A percentile compares a stretch with the other conserved stretches of the same genome.
Conservation (phyloP, 2,329 filamentous ascomycete genomes). For the Geosmithia morbida region DNA sequence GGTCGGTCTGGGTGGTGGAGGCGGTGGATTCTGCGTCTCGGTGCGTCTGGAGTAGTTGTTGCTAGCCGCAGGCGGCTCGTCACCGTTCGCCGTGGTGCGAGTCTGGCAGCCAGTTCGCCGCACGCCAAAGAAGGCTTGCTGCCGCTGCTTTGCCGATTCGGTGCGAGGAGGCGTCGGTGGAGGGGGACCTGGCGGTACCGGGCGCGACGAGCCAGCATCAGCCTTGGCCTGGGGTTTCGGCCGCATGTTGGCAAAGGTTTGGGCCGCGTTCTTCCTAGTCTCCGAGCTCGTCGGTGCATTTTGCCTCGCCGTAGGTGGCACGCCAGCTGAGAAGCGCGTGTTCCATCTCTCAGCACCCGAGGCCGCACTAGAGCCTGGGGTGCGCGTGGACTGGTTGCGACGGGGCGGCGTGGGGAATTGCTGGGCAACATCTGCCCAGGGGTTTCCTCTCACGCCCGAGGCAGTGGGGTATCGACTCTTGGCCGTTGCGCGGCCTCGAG, state of each 20-base stretch:
- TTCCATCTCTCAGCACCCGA: slow-evolving; percentile 31
- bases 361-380: slow-evolving; percentile 5
- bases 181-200: slow-evolving; percentile 7
- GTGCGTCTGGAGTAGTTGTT: slow-evolving; percentile 32
- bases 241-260: slow-evolving; percentile 28
- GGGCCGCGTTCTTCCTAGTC: slow-evolving; percentile 23
- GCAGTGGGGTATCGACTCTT: slow-evolving; percentile 25
- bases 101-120: slow-evolving; percentile 35
- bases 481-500: slow-evolving; percentile 17
- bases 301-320: slow-evolving; percentile 27
- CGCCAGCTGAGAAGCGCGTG: slow-evolving; percentile 22
- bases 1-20: slow-evolving; percentile 2
- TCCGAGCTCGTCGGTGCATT: slow-evolving; percentile 12
- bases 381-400: slow-evolving; percentile 15
- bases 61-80: slow-evolving; percentile 35
- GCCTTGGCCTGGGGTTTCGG: slow-evolving; percentile 12
- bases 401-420: slow-evolving; percentile 36
- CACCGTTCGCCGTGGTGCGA: slow-evolving; percentile 29
- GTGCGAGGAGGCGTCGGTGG: slow-evolving; percentile 30
- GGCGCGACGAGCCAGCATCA: slow-evolving; percentile 3
- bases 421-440: slow-evolving; percentile 34
- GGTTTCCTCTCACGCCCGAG: slow-evolving; percentile 43
- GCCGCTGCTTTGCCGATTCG: slow-evolving; percentile 36
- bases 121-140: slow-evolving; percentile 38
- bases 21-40: slow-evolving; percentile 5